A percentile compares a stretch with the other conserved stretches of the same genome.
These are phyloP conservation scores for Microcyclospora pomicola DNA, from an alignment of 2,329 filamentous ascomycete genomes.

Conservation along the genomic window DNA sequence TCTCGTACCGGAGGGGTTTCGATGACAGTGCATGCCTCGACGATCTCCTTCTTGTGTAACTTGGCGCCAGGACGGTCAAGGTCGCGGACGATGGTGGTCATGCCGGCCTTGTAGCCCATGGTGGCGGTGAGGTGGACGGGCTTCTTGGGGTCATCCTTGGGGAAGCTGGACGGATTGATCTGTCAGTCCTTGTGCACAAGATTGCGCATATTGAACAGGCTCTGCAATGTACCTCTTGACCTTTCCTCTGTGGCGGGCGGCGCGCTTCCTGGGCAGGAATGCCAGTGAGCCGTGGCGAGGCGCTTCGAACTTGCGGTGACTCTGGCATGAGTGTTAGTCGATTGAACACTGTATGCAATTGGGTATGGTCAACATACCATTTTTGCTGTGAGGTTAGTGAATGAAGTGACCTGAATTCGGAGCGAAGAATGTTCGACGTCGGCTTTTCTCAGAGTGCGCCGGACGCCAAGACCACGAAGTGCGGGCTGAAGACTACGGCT, in stretches of 20 bases:
- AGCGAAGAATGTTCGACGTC: neutral
- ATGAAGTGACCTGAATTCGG: neutral
- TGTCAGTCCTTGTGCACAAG: too few relatives aligned
- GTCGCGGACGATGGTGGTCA: slow-evolving; percentile 99
- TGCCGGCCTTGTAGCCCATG: slow-evolving; percentile 99
- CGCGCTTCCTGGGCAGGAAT: slow-evolving; percentile 59
- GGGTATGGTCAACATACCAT: slow-evolving; percentile 2
- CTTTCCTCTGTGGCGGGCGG: slow-evolving; percentile 87
- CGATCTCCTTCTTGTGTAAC: slow-evolving; percentile 98
- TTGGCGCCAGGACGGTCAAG: slow-evolving; percentile 98
- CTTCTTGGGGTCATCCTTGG: slow-evolving; percentile 99
- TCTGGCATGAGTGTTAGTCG: slow-evolving; percentile 28
- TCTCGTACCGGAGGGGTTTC: slow-evolving; percentile 74
- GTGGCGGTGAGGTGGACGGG: slow-evolving; percentile 94
- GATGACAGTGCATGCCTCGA: slow-evolving; percentile 77
- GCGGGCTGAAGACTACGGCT: too few relatives aligned
- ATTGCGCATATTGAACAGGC: too few relatives aligned
- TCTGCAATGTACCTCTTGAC: slow-evolving; percentile 66
- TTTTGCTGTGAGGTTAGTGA: neutral
- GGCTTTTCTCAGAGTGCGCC: too few relatives aligned
- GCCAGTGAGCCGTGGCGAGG: slow-evolving; percentile 74
- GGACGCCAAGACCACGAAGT: too few relatives aligned
- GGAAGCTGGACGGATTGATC: slow-evolving; percentile 53
- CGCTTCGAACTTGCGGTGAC: slow-evolving; percentile 62
- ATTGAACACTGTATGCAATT: neutral